phyloP scores from a whole-genome alignment of 805 yeast species.

The Blastobotrys attinorum region DNA sequence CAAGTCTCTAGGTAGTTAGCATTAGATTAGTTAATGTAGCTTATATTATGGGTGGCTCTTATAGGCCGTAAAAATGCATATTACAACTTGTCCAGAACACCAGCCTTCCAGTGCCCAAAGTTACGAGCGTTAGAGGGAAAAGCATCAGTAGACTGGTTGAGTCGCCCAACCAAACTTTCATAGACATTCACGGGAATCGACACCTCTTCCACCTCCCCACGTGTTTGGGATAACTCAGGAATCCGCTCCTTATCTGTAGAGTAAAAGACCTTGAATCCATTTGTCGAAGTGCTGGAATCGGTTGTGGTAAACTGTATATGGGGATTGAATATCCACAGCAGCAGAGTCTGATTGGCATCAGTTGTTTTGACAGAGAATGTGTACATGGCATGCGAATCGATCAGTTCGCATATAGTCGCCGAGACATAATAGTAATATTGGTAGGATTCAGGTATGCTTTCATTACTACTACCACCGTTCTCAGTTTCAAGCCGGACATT shows the following conservation, averaged over 20 bases:
- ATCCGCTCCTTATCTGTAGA: slow-evolving; percentile 28
- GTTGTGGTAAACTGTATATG: slow-evolving; percentile 28
- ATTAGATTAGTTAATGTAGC: not conserved
- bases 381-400: slow-evolving; percentile 28
- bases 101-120: slow-evolving; percentile 26
- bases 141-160: slow-evolving; percentile 25
- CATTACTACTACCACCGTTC: not conserved
- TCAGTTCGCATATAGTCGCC: slow-evolving; percentile 20
- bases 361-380: slow-evolving; percentile 17
- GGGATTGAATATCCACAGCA: slow-evolving; percentile 46
- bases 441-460: slow-evolving; percentile 3
- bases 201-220: slow-evolving; percentile 37
- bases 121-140: slow-evolving; percentile 30
- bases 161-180: slow-evolving; percentile 22
- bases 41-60: not conserved
- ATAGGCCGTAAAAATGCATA: no score
- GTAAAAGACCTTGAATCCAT: slow-evolving; percentile 41
- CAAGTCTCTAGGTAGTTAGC: slow-evolving; percentile 8
- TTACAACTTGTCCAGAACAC: slow-evolving; percentile 20
- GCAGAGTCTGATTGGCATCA: slow-evolving; percentile 4
- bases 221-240: slow-evolving; percentile 22
- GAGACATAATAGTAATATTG: slow-evolving; percentile 13
- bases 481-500: slow-evolving; percentile 30
- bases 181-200: slow-evolving; percentile 29
- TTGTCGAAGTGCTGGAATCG: slow-evolving; percentile 6